Percentiles rank a stretch among this genome's conserved stretches.
Conservation (phyloP, 2,329 filamentous ascomycete genomes). For the Mycosphaerella sp. region DNA sequence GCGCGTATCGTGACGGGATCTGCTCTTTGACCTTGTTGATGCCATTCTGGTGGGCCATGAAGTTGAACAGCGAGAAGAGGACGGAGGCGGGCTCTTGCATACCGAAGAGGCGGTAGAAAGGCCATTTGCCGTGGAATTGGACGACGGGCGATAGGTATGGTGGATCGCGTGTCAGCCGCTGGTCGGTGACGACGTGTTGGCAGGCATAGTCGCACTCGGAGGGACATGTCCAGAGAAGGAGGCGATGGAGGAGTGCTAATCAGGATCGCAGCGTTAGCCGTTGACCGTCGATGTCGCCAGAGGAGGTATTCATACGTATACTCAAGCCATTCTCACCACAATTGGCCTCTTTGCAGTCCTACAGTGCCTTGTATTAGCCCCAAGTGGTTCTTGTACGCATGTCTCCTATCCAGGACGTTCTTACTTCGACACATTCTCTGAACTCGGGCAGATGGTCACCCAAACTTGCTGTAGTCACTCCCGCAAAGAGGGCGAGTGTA, state of each 20-base stretch:
- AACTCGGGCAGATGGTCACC: slow-evolving; percentile 88
- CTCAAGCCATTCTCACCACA: slow-evolving; percentile 61
- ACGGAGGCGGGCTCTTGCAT: slow-evolving; percentile 94
- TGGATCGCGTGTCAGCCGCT: slow-evolving; percentile 58
- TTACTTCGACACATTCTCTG: slow-evolving; percentile 73
- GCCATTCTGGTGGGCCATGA: slow-evolving; percentile 74
- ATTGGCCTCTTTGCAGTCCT: slow-evolving; percentile 78
- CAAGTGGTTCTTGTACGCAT: not conserved
- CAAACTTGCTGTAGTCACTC: slow-evolving; percentile 53
- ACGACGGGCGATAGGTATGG: slow-evolving; percentile 62
- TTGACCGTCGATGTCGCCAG: slow-evolving; percentile 2
- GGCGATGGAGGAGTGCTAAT: slow-evolving; percentile 70
- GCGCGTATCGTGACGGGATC: slow-evolving; percentile 65
- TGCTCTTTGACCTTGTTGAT: slow-evolving; percentile 61
- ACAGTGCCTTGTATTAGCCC: slow-evolving; percentile 1
- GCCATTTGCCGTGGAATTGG: slow-evolving; percentile 99
- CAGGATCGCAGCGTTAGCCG: not conserved
- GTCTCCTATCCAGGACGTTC: not conserved
- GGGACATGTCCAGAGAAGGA: slow-evolving; percentile 87
- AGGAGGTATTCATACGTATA: slow-evolving; percentile 56
- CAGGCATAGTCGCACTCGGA: slow-evolving; percentile 97
- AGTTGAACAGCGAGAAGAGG: slow-evolving; percentile 87
- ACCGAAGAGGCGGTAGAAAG: slow-evolving; percentile 81
- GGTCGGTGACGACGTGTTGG: slow-evolving; percentile 81
- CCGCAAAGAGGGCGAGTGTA: slow-evolving; percentile 13